Percentiles rank a stretch among this genome's conserved stretches.
Evolutionary conservation across 805 yeast genomes (phyloP).

Genomic region (Myxozyma vanderwaltii): DNA sequence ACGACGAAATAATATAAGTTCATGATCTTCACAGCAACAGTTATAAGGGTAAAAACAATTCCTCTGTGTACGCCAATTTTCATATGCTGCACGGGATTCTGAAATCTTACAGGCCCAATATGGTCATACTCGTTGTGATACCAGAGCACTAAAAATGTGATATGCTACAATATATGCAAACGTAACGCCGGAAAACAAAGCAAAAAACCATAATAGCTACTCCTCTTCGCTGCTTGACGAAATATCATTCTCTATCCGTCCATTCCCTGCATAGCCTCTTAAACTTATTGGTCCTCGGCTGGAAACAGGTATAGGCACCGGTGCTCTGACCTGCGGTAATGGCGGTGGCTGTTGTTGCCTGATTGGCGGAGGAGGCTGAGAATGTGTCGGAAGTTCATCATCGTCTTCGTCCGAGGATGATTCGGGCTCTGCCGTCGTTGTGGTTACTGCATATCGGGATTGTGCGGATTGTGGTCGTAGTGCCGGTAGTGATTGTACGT

Average conservation of each 20-base stretch:
- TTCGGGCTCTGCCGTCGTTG: constrained; percentile 16
- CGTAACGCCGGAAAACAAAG: background rate
- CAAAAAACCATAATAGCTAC: too few species aligned
- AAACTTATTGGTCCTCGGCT: constrained; percentile 32
- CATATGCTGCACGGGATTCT: background rate
- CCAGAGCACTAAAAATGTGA: background rate
- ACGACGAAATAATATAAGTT: too few species aligned
- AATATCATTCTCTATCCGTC: constrained; percentile 33
- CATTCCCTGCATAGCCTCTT: constrained; percentile 34
- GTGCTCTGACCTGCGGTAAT: background rate
- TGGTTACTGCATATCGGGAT: constrained; percentile 4
- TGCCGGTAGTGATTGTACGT: background rate
- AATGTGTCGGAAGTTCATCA: background rate
- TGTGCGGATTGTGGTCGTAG: constrained; percentile 4
- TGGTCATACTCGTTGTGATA: background rate
- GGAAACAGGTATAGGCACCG: constrained; percentile 3
- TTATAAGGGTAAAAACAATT: background rate
- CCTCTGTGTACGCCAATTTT: background rate
- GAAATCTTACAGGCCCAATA: background rate
- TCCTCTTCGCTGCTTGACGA: constrained; percentile 36
- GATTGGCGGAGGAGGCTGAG: background rate
- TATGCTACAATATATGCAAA: background rate
- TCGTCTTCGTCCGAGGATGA: constrained; percentile 29
- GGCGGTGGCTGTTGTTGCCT: background rate
- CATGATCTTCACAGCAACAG: background rate